Base-by-base conservation (phyloP, 768 basidiomycete genomes). In the Hygrocybe coccinea region DNA sequence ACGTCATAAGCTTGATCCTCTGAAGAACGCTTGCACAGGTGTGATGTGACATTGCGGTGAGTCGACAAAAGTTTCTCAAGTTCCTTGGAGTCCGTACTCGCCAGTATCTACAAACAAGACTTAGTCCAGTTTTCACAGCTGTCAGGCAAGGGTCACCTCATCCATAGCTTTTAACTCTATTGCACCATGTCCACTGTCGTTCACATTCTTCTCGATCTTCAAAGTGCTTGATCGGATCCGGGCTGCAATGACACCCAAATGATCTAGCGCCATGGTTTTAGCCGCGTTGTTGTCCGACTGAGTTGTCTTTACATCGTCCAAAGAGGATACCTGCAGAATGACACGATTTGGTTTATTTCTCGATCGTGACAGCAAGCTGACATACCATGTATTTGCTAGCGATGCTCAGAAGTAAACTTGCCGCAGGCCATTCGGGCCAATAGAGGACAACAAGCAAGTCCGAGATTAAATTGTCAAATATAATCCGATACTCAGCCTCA, bases 351-450 rank as follows among this genome's bases (percentile, higher is more conserved):
- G 29, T 22, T 47, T 17, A 25, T 19, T 21, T 33, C 4, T 9
- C 34, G 24, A 9, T 35, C 38, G 48, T 41, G 15, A 51, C 33
- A 22, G 24, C 3, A 57, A 21, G 5, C 17, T 36, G 24, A 61
- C 78, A 9, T 56, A 92, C 95, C 91, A 98, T 91, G 61, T 85
- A 86, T 66, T 86, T 88, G 59, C 85, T 88, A 6, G 86, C 82
- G 46, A 97, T 86, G 43, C 79, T 82, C 36, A 98, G 72, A 37
- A 97, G 76, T 15, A 97, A 70, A 41, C 85, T 80, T 1, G 97
- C 91, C 9, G 91, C 95, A 5, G 97, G 97, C 94, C 95, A 99
- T 70, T 99, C 97, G 0, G 97, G 95, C 84, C 91, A 91, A 67
- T 88, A 94, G 5, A 97, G 74, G 17, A 97, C 93, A 8, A 81